Percentiles rank a stretch among this genome's conserved stretches.
phyloP scores from a whole-genome alignment of 139 green algal species.

The Yamagishiella unicocca region DNA sequence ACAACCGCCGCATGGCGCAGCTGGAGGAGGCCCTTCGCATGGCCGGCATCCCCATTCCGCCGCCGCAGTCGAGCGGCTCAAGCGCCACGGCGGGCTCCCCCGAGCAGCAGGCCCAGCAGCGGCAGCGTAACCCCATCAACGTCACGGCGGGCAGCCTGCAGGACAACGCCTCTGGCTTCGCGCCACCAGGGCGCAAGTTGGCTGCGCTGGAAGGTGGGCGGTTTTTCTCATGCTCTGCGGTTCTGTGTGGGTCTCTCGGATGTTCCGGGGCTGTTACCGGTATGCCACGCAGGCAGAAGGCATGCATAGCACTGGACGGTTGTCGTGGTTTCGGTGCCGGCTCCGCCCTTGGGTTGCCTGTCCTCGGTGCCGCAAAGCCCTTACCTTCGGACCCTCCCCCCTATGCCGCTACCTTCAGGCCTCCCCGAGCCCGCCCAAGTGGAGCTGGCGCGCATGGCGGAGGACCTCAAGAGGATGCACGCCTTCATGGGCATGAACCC shows the following conservation, averaged over 20 bases:
- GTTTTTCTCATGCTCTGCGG: neutral
- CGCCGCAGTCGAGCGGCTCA: neutral
- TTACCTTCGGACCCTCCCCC: neutral
- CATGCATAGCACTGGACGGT: no score
- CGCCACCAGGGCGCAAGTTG: neutral
- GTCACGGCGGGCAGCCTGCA: neutral
- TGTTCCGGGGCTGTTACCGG: no score
- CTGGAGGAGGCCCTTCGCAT: constrained; percentile 11
- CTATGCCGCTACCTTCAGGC: neutral
- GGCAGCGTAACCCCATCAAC: constrained; percentile 30
- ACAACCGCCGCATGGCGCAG: neutral
- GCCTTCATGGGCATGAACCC: constrained; percentile 22
- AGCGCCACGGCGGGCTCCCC: neutral
- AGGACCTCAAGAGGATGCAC: constrained; percentile 15
- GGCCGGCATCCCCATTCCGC: constrained; percentile 4
- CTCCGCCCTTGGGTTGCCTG: no score
- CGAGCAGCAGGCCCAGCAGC: neutral
- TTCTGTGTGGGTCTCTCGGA: no score
- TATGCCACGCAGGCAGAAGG: no score
- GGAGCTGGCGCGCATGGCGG: neutral
- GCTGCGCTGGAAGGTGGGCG: neutral
- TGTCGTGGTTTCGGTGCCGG: no score
- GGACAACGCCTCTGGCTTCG: constrained; percentile 1
- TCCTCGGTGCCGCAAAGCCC: neutral
- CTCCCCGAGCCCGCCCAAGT: neutral